Conservation (phyloP, 345 rosid species). For the Bruguiera parviflora region DNA sequence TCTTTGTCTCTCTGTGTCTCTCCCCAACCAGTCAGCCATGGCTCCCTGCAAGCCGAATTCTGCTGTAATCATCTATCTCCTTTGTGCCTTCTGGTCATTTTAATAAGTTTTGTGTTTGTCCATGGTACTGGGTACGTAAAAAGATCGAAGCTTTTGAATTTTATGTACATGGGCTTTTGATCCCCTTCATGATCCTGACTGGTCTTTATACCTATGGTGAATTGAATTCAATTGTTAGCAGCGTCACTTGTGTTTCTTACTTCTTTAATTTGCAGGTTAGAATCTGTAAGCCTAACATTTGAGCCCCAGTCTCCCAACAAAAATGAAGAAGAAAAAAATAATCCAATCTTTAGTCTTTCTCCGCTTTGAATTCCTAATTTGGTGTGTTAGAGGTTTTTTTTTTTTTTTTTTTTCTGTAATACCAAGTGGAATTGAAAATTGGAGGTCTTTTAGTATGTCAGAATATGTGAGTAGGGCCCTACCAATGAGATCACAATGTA, state of each 20-base stretch:
- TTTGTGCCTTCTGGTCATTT: neutral
- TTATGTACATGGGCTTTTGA: no score
- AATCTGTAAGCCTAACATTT: neutral
- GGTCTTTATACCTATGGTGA: no score
- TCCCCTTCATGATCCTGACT: no score
- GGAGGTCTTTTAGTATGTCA: no score
- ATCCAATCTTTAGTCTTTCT: neutral
- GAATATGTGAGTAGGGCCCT: no score
- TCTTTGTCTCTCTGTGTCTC: neutral
- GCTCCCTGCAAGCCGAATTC: conserved; percentile 49
- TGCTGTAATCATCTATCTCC: conserved; percentile 37
- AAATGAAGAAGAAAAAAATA: neutral
- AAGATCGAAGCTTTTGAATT: neutral
- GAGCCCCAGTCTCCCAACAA: neutral
- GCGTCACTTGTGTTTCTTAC: no score
- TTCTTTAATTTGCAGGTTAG: no score
- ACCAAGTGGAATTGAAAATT: no score
- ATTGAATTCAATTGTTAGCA: no score
- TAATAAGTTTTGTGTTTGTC: neutral
- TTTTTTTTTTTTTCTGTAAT: no score
- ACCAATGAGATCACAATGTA: no score
- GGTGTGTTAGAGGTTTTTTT: neutral
- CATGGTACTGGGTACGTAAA: neutral
- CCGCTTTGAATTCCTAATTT: conserved; percentile 3
- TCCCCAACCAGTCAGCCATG: conserved; percentile 29